Conservation (phyloP, 495 filamentous ascomycete species). For the Aspergillus incahuasiensis region DNA sequence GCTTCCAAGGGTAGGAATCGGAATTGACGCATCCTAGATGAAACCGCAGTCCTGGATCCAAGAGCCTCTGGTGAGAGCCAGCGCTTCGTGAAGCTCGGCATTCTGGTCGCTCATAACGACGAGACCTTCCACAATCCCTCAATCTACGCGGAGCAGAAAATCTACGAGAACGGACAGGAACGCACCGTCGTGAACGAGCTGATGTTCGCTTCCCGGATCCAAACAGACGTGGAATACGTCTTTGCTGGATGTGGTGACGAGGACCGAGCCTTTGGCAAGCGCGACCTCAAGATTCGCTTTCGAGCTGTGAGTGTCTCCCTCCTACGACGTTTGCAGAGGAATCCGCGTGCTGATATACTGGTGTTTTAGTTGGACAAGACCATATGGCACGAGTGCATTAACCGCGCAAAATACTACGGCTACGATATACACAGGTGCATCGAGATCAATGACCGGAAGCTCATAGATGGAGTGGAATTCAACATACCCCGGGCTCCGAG, state of each 20-base stretch:
- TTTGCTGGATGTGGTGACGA: constrained; percentile 18
- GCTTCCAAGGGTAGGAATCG: too few species aligned
- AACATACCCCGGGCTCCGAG: neutral
- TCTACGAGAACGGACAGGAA: constrained; percentile 1
- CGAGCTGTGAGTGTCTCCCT: constrained; percentile 12
- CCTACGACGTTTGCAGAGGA: too few species aligned
- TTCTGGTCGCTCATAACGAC: constrained; percentile 10
- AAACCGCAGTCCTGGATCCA: constrained; percentile 10
- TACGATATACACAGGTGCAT: constrained; percentile 11
- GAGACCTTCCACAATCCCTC: constrained; percentile 10
- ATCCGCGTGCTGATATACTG: too few species aligned
- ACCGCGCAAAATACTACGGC: constrained; percentile 14
- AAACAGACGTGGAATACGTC: constrained; percentile 12
- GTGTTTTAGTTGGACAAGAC: constrained; percentile 12
- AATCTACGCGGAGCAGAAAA: constrained; percentile 13
- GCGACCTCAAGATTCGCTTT: constrained; percentile 11
- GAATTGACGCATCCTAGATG: constrained; percentile 4
- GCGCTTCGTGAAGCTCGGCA: constrained; percentile 7
- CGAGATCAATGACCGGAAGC: neutral
- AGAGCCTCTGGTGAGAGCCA: neutral
- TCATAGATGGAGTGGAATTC: constrained; percentile 5
- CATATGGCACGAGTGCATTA: constrained; percentile 5
- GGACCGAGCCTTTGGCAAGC: constrained; percentile 9
- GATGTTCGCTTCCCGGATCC: constrained; percentile 7
- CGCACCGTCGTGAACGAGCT: constrained; percentile 12